These are phyloP conservation scores for Entonaema liquescens DNA, from an alignment of 495 filamentous ascomycete species.

Conservation along the genomic window DNA sequence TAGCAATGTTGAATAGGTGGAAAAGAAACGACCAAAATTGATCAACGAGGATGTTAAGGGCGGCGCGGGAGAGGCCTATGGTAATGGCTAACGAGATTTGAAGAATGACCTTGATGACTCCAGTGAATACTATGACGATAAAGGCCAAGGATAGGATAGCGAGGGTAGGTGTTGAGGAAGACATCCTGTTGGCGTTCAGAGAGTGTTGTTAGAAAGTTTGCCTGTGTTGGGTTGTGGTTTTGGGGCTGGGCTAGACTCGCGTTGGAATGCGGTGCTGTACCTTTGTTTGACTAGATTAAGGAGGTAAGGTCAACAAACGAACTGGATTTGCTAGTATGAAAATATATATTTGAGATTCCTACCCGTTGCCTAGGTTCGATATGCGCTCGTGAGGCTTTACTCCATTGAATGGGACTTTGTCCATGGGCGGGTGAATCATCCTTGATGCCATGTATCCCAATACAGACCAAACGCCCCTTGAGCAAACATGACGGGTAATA, in stretches of 20 bases:
- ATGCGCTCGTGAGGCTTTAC: neutral
- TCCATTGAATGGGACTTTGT: neutral
- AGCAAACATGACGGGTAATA: neutral
- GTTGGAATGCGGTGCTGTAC: neutral
- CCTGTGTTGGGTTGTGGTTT: neutral
- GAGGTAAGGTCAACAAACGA: neutral
- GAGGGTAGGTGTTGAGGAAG: neutral
- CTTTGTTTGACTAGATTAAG: neutral
- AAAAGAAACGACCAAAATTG: neutral
- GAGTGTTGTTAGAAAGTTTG: neutral
- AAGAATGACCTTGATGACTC: neutral
- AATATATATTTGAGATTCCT: neutral
- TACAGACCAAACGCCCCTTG: neutral
- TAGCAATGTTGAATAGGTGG: neutral
- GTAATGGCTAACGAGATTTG: neutral
- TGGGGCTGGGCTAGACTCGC: neutral
- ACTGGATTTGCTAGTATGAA: neutral
- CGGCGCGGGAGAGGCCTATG: neutral
- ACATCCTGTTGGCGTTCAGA: neutral
- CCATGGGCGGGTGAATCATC: neutral
- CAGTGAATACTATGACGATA: neutral
- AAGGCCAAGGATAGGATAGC: neutral
- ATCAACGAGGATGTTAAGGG: neutral
- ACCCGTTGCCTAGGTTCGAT: neutral
- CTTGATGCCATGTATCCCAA: neutral